These are phyloP conservation scores for Colletotrichum tofieldiae DNA, from an alignment of 2,329 filamentous ascomycete species.

Conservation along the genomic window DNA sequence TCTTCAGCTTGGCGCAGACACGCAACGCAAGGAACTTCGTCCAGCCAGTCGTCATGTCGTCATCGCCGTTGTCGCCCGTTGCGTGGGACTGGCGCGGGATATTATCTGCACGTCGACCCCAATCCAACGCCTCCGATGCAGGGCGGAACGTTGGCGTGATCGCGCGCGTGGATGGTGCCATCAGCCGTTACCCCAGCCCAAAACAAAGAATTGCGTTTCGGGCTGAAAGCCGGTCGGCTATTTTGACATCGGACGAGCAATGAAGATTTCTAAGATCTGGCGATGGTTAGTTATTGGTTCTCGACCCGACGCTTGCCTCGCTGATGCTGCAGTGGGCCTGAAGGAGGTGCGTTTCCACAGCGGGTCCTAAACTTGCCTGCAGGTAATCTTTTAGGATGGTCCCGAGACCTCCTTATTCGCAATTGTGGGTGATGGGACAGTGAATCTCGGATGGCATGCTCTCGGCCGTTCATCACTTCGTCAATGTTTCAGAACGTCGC, in stretches of 20 bases:
- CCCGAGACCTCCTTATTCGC: no score
- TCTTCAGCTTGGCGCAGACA: conserved; percentile 9
- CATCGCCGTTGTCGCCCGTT: conserved; percentile 35
- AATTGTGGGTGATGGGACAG: no score
- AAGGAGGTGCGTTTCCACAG: neutral
- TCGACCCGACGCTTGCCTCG: conserved; percentile 3
- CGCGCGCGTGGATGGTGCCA: conserved; percentile 37
- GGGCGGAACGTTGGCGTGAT: conserved; percentile 40
- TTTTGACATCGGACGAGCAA: neutral
- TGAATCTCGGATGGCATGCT: no score
- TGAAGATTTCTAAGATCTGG: neutral
- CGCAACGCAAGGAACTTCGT: neutral
- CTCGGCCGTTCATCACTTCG: no score
- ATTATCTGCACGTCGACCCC: conserved; percentile 23
- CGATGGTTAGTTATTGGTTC: neutral
- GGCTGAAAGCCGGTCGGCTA: conserved; percentile 9
- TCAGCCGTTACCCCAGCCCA: neutral
- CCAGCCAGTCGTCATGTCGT: conserved; percentile 21
- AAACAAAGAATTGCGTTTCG: neutral
- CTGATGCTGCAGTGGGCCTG: neutral
- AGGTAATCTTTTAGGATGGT: neutral
- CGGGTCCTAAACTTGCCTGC: neutral
- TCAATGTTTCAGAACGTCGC: no score
- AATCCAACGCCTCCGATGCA: conserved; percentile 28
- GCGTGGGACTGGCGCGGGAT: conserved; percentile 39